These are phyloP conservation scores for Acrocalymma vagum DNA, from an alignment of 2,329 filamentous ascomycete genomes.

Conservation along the genomic window DNA sequence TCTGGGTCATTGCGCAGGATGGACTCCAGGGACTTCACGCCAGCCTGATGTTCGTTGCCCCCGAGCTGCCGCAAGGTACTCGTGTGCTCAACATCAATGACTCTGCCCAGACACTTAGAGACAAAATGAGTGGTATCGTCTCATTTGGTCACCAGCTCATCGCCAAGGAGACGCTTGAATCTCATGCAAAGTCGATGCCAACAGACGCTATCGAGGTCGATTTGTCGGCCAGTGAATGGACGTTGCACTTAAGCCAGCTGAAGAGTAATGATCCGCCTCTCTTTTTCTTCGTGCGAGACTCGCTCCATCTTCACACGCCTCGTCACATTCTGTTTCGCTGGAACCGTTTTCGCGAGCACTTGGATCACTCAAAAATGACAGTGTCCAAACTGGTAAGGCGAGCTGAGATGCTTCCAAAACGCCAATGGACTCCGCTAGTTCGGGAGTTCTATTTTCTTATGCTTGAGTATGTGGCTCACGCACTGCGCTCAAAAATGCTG, in stretches of 20 bases:
- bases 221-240: background rate
- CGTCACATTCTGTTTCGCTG: constrained; percentile 7
- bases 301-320: constrained; percentile 9
- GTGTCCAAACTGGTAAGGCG: constrained; percentile 6
- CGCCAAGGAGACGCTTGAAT: background rate
- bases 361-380: background rate
- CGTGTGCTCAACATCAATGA: no score
- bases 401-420: constrained; percentile 3
- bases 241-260: background rate
- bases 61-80: no score
- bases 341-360: constrained; percentile 2
- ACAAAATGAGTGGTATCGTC: no score
- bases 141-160: background rate
- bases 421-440: constrained; percentile 2
- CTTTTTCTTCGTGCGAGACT: constrained; percentile 11
- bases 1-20: no score
- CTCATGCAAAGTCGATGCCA: constrained; percentile 1
- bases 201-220: background rate
- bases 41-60: no score
- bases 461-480: constrained; percentile 4
- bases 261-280: constrained; percentile 5
- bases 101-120: no score
- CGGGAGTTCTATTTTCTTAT: constrained; percentile 11
- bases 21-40: no score
- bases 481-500: no score